These are phyloP conservation scores for Magnusiomyces magnusii DNA, from an alignment of 1,139 yeast genomes.

Conservation along the genomic window DNA sequence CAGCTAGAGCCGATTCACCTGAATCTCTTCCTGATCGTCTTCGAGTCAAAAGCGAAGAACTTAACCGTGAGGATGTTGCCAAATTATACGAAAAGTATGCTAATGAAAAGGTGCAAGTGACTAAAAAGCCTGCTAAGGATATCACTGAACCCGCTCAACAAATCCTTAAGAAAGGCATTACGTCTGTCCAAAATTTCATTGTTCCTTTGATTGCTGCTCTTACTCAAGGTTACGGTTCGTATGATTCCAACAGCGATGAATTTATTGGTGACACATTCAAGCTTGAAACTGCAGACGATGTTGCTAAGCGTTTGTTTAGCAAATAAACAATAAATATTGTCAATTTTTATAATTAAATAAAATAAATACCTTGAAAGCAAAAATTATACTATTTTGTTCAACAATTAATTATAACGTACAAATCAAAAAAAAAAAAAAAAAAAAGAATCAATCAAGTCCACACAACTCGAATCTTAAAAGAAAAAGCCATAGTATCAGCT, in stretches of 20 bases:
- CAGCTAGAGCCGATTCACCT: constrained; percentile 37
- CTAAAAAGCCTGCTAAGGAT: constrained; percentile 3
- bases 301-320: constrained; percentile 1
- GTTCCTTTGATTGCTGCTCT: constrained; percentile 2
- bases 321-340: too few relatives aligned
- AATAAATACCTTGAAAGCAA: neutral
- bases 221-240: neutral
- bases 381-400: neutral
- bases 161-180: constrained; percentile 8
- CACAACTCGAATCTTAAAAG: too few relatives aligned
- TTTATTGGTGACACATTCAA: neutral
- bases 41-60: constrained; percentile 39
- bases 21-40: constrained; percentile 42
- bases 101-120: constrained; percentile 34
- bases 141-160: constrained; percentile 6
- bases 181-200: constrained; percentile 2
- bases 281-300: neutral
- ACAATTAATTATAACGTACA: neutral
- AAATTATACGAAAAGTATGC: constrained; percentile 39
- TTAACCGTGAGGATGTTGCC: constrained; percentile 38
- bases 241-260: neutral
- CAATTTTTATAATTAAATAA: too few relatives aligned
- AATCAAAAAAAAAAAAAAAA: too few relatives aligned
- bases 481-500: too few relatives aligned
- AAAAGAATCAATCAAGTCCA: too few relatives aligned